Percentiles rank a stretch among this genome's conserved stretches.
These are phyloP conservation scores for Populus ilicifolia DNA, from an alignment of 345 rosid species.

Conservation along the genomic window DNA sequence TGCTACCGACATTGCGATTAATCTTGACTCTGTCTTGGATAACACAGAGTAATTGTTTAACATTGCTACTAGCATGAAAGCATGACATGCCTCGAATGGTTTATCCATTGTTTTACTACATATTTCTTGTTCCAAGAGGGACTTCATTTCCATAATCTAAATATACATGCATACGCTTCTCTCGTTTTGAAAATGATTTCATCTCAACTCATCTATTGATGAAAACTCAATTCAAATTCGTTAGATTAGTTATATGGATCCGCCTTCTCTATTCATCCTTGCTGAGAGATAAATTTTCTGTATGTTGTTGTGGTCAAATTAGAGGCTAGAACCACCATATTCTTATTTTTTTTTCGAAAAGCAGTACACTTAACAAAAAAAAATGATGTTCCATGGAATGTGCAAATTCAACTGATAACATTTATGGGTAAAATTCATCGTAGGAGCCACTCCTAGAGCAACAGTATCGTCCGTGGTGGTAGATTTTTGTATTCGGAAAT, in stretches of 20 bases:
- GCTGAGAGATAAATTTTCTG: neutral
- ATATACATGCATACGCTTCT: neutral
- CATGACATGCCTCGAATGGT: neutral
- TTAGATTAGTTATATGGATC: neutral
- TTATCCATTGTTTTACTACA: neutral
- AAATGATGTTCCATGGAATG: neutral
- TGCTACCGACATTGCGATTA: no score
- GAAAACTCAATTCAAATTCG: neutral
- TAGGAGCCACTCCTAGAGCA: neutral
- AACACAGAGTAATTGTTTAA: neutral
- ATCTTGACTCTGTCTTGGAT: neutral
- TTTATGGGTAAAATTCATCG: no score
- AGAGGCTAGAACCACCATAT: neutral
- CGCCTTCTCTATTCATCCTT: neutral
- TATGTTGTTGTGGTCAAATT: neutral
- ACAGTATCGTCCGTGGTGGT: neutral
- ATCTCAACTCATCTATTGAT: neutral
- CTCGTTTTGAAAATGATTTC: neutral
- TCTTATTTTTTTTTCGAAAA: neutral
- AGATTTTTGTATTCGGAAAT: constrained; percentile 19
- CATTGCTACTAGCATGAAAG: neutral
- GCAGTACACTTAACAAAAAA: no score
- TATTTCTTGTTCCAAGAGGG: neutral
- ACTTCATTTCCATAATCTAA: neutral
- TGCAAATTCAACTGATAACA: neutral